Evolutionary conservation across 257 asterid species (phyloP).

Genomic region (Osmanthus fragrans): DNA sequence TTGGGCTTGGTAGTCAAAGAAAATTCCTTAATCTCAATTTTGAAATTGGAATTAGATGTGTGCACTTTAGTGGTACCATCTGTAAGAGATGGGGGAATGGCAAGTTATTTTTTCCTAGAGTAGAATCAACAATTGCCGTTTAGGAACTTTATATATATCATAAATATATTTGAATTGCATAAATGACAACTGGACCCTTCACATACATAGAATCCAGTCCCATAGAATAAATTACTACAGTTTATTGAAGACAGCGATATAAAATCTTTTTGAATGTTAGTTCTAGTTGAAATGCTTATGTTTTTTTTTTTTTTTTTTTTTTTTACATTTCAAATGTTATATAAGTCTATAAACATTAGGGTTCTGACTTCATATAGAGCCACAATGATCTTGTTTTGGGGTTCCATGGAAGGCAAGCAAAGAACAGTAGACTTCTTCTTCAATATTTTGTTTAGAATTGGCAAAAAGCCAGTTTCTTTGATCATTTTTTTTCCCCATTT

Average conservation of each 20-base stretch:
- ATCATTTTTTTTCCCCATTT: neutral
- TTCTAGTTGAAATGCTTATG: neutral
- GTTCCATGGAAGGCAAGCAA: constrained; percentile 2
- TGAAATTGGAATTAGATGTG: constrained; percentile 4
- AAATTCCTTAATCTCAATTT: neutral
- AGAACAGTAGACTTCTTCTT: neutral
- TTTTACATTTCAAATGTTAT: no score
- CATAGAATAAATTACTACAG: neutral
- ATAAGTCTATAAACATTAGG: no score
- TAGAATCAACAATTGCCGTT: neutral
- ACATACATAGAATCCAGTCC: neutral
- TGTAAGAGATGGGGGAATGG: neutral
- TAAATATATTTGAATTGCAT: neutral
- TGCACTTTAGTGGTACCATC: neutral
- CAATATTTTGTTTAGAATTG: neutral
- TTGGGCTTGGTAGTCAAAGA: neutral
- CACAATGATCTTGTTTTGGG: constrained; percentile 2
- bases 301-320: no score
- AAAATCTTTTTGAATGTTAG: neutral
- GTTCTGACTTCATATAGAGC: no score
- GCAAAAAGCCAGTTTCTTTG: neutral
- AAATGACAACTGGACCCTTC: neutral
- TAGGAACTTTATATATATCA: neutral
- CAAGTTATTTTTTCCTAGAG: neutral
- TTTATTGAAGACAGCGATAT: neutral